Evolutionary conservation across 352 stramenopile species (phyloP).

Genomic region (Globisporangium polare): DNA sequence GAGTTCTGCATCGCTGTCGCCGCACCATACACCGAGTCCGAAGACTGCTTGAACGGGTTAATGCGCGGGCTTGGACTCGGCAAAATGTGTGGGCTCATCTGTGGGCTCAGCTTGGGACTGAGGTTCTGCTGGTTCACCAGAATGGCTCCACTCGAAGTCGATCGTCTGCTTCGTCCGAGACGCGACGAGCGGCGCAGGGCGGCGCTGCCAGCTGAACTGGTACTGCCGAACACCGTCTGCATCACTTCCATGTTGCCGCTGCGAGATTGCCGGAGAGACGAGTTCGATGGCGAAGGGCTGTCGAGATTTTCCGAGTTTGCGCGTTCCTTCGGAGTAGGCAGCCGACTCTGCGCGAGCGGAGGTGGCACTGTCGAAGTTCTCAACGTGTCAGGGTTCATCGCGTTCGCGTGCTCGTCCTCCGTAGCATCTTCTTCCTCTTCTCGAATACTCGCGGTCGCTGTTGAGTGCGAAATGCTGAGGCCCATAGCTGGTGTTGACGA

Average conservation of each 20-base stretch:
- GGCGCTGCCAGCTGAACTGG: constrained; percentile 32
- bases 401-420: constrained; percentile 21
- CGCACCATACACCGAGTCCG: constrained; percentile 32
- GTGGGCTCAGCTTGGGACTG: constrained; percentile 58
- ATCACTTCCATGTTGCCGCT: constrained; percentile 68
- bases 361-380: not conserved
- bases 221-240: constrained; percentile 60
- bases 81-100: constrained; percentile 64
- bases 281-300: constrained; percentile 21
- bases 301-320: constrained; percentile 31
- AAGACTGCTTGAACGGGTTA: constrained; percentile 67
- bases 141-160: constrained; percentile 45
- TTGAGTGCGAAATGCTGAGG: constrained; percentile 15
- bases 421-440: constrained; percentile 54
- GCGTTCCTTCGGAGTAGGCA: constrained; percentile 19
- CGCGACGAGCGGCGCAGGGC: constrained; percentile 48
- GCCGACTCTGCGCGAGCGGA: not conserved
- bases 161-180: constrained; percentile 47
- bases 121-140: constrained; percentile 25
- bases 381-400: not conserved
- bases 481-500: constrained; percentile 18
- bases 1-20: constrained; percentile 19
- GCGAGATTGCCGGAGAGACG: constrained; percentile 34
- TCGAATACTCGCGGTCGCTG: constrained; percentile 42
- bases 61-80: constrained; percentile 57